Base-by-base conservation (phyloP, 2,329 filamentous ascomycete genomes). In the Colletotrichum viniferum region DNA sequence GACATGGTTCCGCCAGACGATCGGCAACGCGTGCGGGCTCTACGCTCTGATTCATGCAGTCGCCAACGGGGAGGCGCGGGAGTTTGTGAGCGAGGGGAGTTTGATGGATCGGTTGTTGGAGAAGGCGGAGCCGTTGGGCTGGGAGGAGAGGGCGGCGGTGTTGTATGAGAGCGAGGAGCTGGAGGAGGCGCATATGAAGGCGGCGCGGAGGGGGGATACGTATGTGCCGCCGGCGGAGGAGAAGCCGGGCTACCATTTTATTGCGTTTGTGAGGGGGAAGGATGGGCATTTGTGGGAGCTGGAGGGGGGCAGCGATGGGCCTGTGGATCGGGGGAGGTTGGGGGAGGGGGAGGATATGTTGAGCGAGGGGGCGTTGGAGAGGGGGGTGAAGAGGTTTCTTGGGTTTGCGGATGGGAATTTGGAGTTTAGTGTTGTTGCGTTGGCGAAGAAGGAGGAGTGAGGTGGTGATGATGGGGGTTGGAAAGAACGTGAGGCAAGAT, bases 1-100 rank as follows among this genome's bases (percentile, higher is more conserved):
- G 1, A 86, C 95, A 21, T 97, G 95, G 95, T 97, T 95, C 86
- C 93, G 93, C 81, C 95, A 97, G 84, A 97, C 94, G 0, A 97
- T 97, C 79, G 90, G 92, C 73, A 93, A 97, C 81, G 94, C 95
- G 1, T 97, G 95, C 81, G 95, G 95, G 1, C 89, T 96, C 26
- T 95, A 96, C 80, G 95, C 92, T 0, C 87, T 97, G 7, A 83
- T 97, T 10, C 95, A 97, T 82, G 91, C 90, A 18, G 89, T 94
- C 1, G 90, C 90, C 65, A 97, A 97, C 82, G 94, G 94, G 2
- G 86, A 87, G 5, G 90, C 92, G 0, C 86, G 89, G 21, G 81
- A 84, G 4, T 87, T 90, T 74, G 88, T 96, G 69, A 78, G 84
- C 13, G 83, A 87, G 7, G 87, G 84, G 18, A 92, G 90, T 14